phyloP scores from a whole-genome alignment of 805 yeast genomes.

The Candida multigemmis region DNA sequence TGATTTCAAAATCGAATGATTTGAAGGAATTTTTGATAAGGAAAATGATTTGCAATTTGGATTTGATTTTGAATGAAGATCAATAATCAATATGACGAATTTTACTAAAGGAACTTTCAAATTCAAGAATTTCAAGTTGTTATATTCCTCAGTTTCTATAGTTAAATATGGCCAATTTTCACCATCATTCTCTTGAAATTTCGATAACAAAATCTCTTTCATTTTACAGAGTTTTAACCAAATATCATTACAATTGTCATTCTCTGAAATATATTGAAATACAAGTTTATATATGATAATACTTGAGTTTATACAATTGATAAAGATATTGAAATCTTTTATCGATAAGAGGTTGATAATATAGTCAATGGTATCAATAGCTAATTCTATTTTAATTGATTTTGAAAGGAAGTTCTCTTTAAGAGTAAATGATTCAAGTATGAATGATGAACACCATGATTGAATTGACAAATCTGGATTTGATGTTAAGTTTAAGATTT shows the following conservation, averaged over 20 bases:
- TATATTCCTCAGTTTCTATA: constrained; percentile 40
- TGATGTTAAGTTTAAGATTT: constrained; percentile 25
- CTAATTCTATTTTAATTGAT: constrained; percentile 26
- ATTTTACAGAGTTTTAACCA: constrained; percentile 54
- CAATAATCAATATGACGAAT: constrained; percentile 44
- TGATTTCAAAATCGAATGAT: constrained; percentile 58
- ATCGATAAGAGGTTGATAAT: constrained; percentile 17
- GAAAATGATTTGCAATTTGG: constrained; percentile 31
- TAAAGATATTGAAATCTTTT: constrained; percentile 20
- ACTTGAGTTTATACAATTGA: constrained; percentile 23
- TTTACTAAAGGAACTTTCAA: constrained; percentile 63
- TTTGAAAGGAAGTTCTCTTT: constrained; percentile 13
- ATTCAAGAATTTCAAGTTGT: constrained; percentile 42
- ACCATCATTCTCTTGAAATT: constrained; percentile 49
- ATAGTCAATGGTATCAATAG: constrained; percentile 29
- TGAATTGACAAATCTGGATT: constrained; percentile 26
- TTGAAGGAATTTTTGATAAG: constrained; percentile 38
- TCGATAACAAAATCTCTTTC: constrained; percentile 48
- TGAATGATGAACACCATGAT: constrained; percentile 32
- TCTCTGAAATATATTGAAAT: constrained; percentile 36
- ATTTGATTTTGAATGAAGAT: constrained; percentile 37
- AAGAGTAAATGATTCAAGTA: constrained; percentile 26
- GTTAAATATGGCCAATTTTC: constrained; percentile 45
- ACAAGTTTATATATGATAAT: constrained; percentile 34
- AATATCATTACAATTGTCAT: constrained; percentile 31